Conservation (phyloP, 192 early-diverging fungal species). For the Lobulomyces angularis region DNA sequence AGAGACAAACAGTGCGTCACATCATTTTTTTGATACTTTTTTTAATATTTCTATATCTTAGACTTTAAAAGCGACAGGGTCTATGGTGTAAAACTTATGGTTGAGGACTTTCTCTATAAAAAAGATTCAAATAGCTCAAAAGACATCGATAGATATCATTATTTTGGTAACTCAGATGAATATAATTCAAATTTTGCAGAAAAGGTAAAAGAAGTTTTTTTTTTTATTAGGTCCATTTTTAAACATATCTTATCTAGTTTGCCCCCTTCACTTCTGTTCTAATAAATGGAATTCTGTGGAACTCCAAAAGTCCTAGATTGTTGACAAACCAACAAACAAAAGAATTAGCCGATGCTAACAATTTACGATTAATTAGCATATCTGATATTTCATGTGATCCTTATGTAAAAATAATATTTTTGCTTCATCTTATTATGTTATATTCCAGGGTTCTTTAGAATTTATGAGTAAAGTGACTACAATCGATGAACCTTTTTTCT, state of each 20-base stretch:
- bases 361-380: constrained; percentile 63
- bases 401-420: constrained; percentile 31
- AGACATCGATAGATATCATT: constrained; percentile 46
- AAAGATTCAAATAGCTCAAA: constrained; percentile 47
- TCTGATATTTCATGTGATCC: constrained; percentile 94
- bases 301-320: constrained; percentile 68
- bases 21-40: neutral
- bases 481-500: constrained; percentile 85
- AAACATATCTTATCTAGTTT: constrained; percentile 40
- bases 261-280: constrained; percentile 83
- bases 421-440: neutral
- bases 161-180: constrained; percentile 60
- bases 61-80: constrained; percentile 57
- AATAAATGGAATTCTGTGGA: constrained; percentile 93
- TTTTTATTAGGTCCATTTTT: no score
- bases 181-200: constrained; percentile 71
- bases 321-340: constrained; percentile 72
- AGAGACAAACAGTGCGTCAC: constrained; percentile 13
- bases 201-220: no score
- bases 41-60: constrained; percentile 5
- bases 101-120: constrained; percentile 69
- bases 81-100: constrained; percentile 67
- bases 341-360: constrained; percentile 52
- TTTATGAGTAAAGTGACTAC: constrained; percentile 81
- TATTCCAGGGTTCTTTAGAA: constrained; percentile 72